A percentile compares a stretch with the other conserved stretches of the same genome.
phyloP scores from a whole-genome alignment of 2,329 filamentous ascomycete species.

The Dothistroma septosporum region DNA sequence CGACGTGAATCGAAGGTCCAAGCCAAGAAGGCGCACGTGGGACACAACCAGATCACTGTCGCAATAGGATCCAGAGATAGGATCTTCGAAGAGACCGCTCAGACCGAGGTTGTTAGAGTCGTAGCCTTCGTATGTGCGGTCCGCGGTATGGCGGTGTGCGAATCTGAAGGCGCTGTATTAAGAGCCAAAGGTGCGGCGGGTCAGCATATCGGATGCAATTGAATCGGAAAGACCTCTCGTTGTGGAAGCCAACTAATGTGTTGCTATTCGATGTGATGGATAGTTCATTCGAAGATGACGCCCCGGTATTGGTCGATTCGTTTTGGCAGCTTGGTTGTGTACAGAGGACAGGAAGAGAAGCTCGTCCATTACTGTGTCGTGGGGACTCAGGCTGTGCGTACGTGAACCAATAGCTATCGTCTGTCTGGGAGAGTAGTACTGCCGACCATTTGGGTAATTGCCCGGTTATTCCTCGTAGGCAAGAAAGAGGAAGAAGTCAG shows the following conservation, averaged over 20 bases:
- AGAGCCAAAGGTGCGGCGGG: slow-evolving; percentile 42
- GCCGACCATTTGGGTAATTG: slow-evolving; percentile 35
- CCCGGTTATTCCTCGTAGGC: slow-evolving; percentile 45
- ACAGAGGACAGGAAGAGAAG: slow-evolving; percentile 47
- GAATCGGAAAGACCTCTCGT: slow-evolving; percentile 52
- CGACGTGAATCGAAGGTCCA: slow-evolving; percentile 40
- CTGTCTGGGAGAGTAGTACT: slow-evolving; percentile 43
- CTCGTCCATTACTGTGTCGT: background rate
- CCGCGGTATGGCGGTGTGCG: slow-evolving; percentile 59
- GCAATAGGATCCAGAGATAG: slow-evolving; percentile 36
- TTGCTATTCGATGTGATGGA: slow-evolving; percentile 43
- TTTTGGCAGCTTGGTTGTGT: slow-evolving; percentile 44
- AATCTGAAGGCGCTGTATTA: slow-evolving; percentile 44
- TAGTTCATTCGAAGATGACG: slow-evolving; percentile 39
- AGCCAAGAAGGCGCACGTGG: slow-evolving; percentile 57
- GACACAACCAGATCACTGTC: slow-evolving; percentile 50
- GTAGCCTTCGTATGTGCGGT: slow-evolving; percentile 51
- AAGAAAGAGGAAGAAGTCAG: slow-evolving; percentile 46
- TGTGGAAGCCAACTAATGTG: slow-evolving; percentile 49
- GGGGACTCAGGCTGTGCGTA: slow-evolving; percentile 6
- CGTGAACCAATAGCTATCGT: slow-evolving; percentile 35
- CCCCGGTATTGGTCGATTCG: slow-evolving; percentile 33
- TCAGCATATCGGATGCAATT: slow-evolving; percentile 46
- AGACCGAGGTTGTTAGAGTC: slow-evolving; percentile 53
- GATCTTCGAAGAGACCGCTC: slow-evolving; percentile 33